These are phyloP conservation scores for Chytriomyces hyalinus DNA, from an alignment of 192 early-diverging fungal species.

Conservation along the genomic window DNA sequence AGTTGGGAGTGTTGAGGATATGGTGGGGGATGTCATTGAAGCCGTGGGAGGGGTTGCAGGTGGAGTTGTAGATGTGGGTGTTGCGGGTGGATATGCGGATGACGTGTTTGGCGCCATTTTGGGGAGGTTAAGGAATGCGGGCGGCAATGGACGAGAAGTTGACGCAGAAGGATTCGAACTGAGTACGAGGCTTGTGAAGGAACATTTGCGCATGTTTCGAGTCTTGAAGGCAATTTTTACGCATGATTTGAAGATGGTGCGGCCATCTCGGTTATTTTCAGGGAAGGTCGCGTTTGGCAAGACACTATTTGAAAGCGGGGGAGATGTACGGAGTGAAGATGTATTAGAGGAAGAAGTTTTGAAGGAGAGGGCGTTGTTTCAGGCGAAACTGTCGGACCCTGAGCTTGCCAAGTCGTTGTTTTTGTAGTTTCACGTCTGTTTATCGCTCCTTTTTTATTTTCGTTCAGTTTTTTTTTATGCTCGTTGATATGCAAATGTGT, in stretches of 20 bases:
- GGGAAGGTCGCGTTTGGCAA: neutral
- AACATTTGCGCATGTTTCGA: constrained; percentile 6
- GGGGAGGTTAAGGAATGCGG: neutral
- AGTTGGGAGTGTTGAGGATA: constrained; percentile 15
- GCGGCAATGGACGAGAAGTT: neutral
- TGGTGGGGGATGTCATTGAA: constrained; percentile 37
- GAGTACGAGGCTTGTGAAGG: neutral
- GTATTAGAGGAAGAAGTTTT: constrained; percentile 11
- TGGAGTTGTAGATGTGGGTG: neutral
- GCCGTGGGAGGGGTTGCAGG: neutral
- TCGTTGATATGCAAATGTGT: too few species aligned
- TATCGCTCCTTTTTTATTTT: neutral
- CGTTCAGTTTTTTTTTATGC: too few species aligned
- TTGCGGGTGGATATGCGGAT: constrained; percentile 34
- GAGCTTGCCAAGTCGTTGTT: neutral
- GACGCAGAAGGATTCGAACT: neutral
- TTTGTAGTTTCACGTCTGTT: neutral
- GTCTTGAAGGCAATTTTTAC: constrained; percentile 10
- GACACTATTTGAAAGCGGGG: neutral
- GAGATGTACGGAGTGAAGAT: neutral
- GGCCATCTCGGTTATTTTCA: constrained; percentile 9
- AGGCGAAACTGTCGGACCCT: constrained; percentile 1
- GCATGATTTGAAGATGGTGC: constrained; percentile 30
- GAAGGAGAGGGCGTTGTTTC: constrained; percentile 25
- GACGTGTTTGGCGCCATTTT: constrained; percentile 36